These are phyloP conservation scores for Trypanosoma rangeli DNA, from an alignment of 208 protist genomes.

Conservation along the genomic window DNA sequence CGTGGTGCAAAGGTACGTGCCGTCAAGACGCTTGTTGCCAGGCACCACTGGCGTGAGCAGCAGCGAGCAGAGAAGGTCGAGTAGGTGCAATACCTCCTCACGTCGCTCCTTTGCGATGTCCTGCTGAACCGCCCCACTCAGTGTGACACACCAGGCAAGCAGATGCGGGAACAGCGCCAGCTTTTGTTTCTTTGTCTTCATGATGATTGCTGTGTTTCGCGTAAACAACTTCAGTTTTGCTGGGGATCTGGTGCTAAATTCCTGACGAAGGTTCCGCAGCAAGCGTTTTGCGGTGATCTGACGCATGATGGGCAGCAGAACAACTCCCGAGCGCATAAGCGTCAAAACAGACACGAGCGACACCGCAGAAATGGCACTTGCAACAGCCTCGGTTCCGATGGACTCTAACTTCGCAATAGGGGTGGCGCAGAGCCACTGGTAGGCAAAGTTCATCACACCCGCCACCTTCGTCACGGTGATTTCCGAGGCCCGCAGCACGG, in stretches of 20 bases:
- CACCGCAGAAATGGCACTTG: constrained; percentile 60
- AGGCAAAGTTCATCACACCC: constrained; percentile 67
- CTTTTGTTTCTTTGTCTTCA: constrained; percentile 85
- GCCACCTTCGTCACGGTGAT: constrained; percentile 64
- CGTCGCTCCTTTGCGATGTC: constrained; percentile 39
- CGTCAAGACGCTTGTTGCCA: constrained; percentile 48
- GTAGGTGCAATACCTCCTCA: constrained; percentile 53
- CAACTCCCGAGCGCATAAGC: constrained; percentile 54
- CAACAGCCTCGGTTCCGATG: constrained; percentile 71
- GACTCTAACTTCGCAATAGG: constrained; percentile 73
- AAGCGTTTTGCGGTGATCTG: constrained; percentile 47
- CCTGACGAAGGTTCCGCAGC: constrained; percentile 63
- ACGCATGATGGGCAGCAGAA: constrained; percentile 46
- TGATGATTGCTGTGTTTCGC: constrained; percentile 49
- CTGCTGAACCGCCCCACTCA: constrained; percentile 28
- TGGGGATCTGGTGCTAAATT: constrained; percentile 55
- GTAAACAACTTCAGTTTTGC: constrained; percentile 60
- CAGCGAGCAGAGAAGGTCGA: constrained; percentile 72
- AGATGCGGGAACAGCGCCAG: constrained; percentile 78
- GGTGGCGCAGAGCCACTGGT: constrained; percentile 74
- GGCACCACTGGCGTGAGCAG: constrained; percentile 54
- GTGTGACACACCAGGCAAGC: constrained; percentile 62
- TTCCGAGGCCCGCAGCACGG: constrained; percentile 74
- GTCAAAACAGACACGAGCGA: constrained; percentile 72
- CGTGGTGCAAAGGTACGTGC: constrained; percentile 62